These are phyloP conservation scores for Trichophyton rubrum DNA, from an alignment of 2,329 filamentous ascomycete species.

Conservation along the genomic window DNA sequence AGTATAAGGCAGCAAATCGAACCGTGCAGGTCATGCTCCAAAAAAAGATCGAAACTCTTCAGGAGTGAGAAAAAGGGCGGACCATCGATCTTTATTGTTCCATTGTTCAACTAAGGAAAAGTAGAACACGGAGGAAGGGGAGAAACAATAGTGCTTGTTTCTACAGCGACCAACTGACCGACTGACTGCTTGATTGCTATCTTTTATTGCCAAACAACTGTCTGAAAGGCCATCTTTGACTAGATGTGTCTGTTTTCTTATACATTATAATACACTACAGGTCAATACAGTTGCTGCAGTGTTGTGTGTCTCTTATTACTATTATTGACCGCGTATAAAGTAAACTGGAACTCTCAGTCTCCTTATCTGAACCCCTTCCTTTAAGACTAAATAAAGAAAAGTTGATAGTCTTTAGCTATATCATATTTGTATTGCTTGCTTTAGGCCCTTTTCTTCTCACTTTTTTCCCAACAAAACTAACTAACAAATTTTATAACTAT, in stretches of 20 bases:
- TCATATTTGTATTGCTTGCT: neutral
- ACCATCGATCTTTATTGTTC: neutral
- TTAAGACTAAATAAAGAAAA: neutral
- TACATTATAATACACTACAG: too few species aligned
- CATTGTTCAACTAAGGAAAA: neutral
- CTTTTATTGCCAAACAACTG: neutral
- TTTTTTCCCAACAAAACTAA: neutral
- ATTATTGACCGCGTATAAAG: neutral
- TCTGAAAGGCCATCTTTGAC: too few species aligned
- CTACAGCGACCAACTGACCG: neutral
- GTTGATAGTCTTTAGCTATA: neutral
- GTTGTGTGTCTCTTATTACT: too few species aligned
- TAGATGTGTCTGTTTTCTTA: too few species aligned
- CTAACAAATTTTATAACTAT: neutral
- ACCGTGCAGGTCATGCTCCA: neutral
- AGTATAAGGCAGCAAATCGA: constrained; percentile 6
- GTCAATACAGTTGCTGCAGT: too few species aligned
- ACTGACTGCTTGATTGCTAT: neutral
- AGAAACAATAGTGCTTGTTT: too few species aligned
- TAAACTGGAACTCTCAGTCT: neutral
- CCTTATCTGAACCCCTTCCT: neutral
- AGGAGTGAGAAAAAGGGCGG: neutral
- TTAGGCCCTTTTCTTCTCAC: neutral
- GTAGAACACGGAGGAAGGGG: neutral
- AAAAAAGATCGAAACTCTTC: neutral